phyloP scores from a whole-genome alignment of 352 stramenopile genomes.

The Phytophthora uliginosa region DNA sequence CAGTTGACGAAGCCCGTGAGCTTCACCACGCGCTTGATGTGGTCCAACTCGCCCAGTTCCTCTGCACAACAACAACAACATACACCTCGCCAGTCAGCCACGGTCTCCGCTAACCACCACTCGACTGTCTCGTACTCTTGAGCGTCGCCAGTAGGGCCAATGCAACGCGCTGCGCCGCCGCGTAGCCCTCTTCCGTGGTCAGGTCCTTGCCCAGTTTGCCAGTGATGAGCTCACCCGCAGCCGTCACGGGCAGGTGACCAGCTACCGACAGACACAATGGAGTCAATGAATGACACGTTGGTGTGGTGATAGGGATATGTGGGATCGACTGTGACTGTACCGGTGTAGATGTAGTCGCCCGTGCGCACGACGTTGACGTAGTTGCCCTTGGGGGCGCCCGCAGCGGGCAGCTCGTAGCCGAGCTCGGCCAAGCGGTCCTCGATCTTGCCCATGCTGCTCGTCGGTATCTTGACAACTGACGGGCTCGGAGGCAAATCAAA shows the following conservation, averaged over 20 bases:
- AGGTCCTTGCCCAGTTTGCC: conserved; percentile 81
- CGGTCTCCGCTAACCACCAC: conserved; percentile 3
- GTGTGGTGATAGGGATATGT: not conserved
- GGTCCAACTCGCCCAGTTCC: conserved; percentile 91
- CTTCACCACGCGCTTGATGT: conserved; percentile 95
- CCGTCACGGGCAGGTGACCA: conserved; percentile 80
- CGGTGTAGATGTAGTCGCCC: conserved; percentile 90
- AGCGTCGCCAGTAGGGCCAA: conserved; percentile 93
- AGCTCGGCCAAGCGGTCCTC: conserved; percentile 66
- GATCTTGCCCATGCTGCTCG: conserved; percentile 56
- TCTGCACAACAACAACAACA: conserved; percentile 31
- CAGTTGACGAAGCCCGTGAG: conserved; percentile 97
- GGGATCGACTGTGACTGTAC: conserved; percentile 22
- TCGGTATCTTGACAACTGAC: conserved; percentile 23
- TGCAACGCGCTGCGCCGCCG: conserved; percentile 87
- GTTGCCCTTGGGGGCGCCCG: conserved; percentile 90
- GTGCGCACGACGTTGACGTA: conserved; percentile 86
- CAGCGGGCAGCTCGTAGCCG: conserved; percentile 79
- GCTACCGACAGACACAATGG: conserved; percentile 35
- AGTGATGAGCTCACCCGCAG: conserved; percentile 78
- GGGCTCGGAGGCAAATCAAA: not conserved
- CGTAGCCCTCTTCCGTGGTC: conserved; percentile 91
- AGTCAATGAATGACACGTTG: conserved; percentile 11
- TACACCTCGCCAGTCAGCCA: not conserved
- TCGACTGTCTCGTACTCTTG: conserved; percentile 62